A percentile compares a stretch with the other conserved stretches of the same genome.
These are phyloP conservation scores for Hansenula sp. DNA, from an alignment of 1,139 yeast genomes.

Conservation along the genomic window DNA sequence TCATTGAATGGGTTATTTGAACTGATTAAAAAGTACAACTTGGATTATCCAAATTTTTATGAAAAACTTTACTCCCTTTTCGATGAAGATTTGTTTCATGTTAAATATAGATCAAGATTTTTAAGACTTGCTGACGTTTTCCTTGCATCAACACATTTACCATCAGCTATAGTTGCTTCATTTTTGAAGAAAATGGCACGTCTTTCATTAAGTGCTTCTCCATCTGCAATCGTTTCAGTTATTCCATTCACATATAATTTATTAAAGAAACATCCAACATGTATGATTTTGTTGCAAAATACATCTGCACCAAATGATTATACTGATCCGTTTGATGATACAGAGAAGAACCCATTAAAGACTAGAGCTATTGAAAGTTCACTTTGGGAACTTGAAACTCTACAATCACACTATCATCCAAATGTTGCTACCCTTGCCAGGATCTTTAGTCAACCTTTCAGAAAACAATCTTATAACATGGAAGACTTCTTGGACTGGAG, in stretches of 20 bases:
- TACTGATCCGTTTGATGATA: conserved; percentile 62
- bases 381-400: conserved; percentile 83
- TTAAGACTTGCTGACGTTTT: conserved; percentile 84
- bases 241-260: conserved; percentile 91
- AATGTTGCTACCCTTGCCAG: conserved; percentile 90
- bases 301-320: conserved; percentile 31
- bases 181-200: conserved; percentile 82
- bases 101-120: conserved; percentile 80
- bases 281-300: conserved; percentile 82
- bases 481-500: conserved; percentile 96
- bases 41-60: conserved; percentile 92
- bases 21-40: conserved; percentile 73
- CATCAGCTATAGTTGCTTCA: conserved; percentile 80
- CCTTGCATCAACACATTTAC: conserved; percentile 81
- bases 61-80: conserved; percentile 75
- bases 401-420: conserved; percentile 90
- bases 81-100: conserved; percentile 70
- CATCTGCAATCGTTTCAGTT: conserved; percentile 82
- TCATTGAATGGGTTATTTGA: conserved; percentile 87
- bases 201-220: conserved; percentile 74
- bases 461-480: conserved; percentile 78
- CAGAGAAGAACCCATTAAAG: conserved; percentile 67
- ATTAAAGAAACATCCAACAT: conserved; percentile 85
- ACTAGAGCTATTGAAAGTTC: conserved; percentile 84
- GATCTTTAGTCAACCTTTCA: conserved; percentile 84